These are phyloP conservation scores for Collybia nuda DNA, from an alignment of 768 basidiomycete genomes.

Conservation along the genomic window DNA sequence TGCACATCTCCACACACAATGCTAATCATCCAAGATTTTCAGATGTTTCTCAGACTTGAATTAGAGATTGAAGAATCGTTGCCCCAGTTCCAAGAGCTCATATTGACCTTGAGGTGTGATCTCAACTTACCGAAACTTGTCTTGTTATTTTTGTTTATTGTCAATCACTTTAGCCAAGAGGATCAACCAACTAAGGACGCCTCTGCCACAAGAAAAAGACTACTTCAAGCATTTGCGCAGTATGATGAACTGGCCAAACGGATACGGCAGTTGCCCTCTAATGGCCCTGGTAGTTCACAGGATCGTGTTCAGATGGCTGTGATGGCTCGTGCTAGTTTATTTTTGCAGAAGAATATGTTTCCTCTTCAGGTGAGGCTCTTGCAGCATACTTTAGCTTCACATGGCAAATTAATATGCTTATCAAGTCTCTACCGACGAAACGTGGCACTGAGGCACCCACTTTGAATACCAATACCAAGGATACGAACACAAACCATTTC, in stretches of 20 bases:
- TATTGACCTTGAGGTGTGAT: constrained; percentile 66
- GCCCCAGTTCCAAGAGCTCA: constrained; percentile 85
- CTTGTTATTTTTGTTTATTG: neutral
- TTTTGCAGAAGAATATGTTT: constrained; percentile 90
- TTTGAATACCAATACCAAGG: constrained; percentile 9
- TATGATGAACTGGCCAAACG: constrained; percentile 90
- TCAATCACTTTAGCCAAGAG: constrained; percentile 27
- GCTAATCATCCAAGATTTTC: constrained; percentile 4
- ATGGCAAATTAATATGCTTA: neutral
- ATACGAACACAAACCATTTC: constrained; percentile 13
- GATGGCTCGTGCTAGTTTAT: constrained; percentile 69
- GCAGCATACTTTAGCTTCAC: neutral
- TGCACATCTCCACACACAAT: neutral
- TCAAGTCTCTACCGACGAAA: constrained; percentile 50
- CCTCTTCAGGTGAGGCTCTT: constrained; percentile 62
- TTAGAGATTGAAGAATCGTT: constrained; percentile 87
- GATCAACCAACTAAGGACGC: constrained; percentile 68
- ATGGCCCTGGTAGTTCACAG: constrained; percentile 68
- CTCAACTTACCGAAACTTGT: neutral
- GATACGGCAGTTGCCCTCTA: constrained; percentile 71
- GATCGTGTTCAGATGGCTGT: constrained; percentile 85
- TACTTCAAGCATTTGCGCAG: constrained; percentile 82
- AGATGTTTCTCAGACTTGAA: constrained; percentile 77
- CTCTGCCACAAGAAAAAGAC: constrained; percentile 68
- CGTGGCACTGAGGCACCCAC: constrained; percentile 18